Base-by-base conservation (phyloP, 495 filamentous ascomycete genomes). In the Barbatosphaeria neglecta region DNA sequence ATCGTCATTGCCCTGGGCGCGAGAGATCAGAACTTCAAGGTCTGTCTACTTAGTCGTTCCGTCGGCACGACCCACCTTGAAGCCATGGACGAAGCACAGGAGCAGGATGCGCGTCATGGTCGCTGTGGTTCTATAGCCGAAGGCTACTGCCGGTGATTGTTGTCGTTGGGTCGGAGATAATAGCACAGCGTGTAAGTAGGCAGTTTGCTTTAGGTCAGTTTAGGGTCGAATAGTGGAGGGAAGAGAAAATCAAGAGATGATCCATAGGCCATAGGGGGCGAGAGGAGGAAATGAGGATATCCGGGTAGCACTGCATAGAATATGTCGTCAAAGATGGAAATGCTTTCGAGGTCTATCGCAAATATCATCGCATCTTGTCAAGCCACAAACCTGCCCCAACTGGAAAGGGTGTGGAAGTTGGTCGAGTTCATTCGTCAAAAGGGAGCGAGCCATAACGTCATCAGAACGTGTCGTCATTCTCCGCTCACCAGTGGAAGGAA, bases 11-110 rank as follows among this genome's bases (percentile, higher is more conserved):
- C 90, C 90, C 87, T 94, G 13, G 13, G 11, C 5, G 31, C 48
- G 47, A 41, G 22, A 18, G 13, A 18, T 19, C 33, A 16, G 24
- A 33, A 40, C 11, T 3, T 35, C 6, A 15, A 35, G 31, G 13
- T 2, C 11, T n/a, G 1, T 35, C 2, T 35, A 10, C 27, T n/a
- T n/a, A n/a, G n/a, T n/a, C n/a, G n/a, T n/a, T n/a, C n/a, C n/a
- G n/a, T n/a, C n/a, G n/a, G n/a, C n/a, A n/a, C n/a, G 13, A 35
- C 62, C 46, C 57, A 87, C 87, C 78, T 95, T 95, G 72, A 96
- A 97, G 11, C 90, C 90, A 56, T 97, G 90, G 37, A 96, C 82
- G 65, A 94, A 95, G 58, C 85, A 87, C 11, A 96, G 72, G 0
- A 96, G 66, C 8, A 96, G 64, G 13, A 86, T 93, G 52, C 84